Evolutionary conservation across 352 stramenopile species (phyloP), one percentile per base, ranked within the genome.

Genomic region (Globisporangium megalacanthum): DNA sequence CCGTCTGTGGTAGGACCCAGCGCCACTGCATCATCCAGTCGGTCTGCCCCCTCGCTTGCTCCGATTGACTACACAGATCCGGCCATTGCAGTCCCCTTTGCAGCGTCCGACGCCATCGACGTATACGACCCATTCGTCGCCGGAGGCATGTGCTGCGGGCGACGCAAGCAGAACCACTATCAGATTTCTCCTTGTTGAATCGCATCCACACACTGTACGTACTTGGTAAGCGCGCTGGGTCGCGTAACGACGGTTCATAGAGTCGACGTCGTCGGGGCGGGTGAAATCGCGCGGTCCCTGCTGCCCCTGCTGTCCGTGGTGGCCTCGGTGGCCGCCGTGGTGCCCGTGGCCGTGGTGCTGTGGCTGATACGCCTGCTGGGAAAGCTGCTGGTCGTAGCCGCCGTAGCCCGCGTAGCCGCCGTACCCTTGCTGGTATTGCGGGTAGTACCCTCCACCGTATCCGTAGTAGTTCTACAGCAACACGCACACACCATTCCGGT

Each of bases 181-280:
- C 31, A 14, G n/a, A 14, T 20, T 5, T 29, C 8, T 44, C 3
- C 2, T 50, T 36, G 46, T 9, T 59, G 17, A 22, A 22, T n/a
- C 20, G 29, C 6, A 19, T 6, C 19, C n/a, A 19, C 39, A 55
- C 61, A 19, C 41, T 56, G n/a, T 59, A 56, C 49, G n/a, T 58
- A 89, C 82, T 76, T 93, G 80, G 58, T 90, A 91, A 36, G 77
- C 79, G 63, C 79, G 80, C 70, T 90, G 77, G 49, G 79, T 81
- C 14, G 79, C 79, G 51, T 87, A 93, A 65, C 78, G 77, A 54
- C 77, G 83, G 64, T 93, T 93, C 75, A 90, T 88, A 37, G 61
- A 67, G 60, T 89, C 79, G 37, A 84, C 65, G 53, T 93, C 77
- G 47, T 93, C 83, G 7, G 81, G 79, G 11, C 62, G 72, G 35